A percentile compares a stretch with the other conserved stretches of the same genome.
phyloP scores from a whole-genome alignment of 495 filamentous ascomycete species.

The Aspergillus ostianus region DNA sequence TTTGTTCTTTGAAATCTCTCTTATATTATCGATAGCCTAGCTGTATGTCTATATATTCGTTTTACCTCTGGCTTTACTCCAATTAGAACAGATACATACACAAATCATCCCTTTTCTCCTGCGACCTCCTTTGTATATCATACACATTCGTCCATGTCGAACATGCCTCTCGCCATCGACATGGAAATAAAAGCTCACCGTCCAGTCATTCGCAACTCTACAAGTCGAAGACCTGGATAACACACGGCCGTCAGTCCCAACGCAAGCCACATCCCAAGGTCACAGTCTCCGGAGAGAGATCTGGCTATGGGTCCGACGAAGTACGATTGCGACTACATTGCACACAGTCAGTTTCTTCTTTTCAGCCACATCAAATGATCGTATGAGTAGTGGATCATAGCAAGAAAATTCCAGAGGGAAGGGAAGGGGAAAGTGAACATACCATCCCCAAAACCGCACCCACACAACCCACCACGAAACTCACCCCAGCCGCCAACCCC shows the following conservation, averaged over 20 bases:
- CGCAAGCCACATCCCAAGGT: slow-evolving; percentile 43
- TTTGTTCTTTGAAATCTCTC: background rate
- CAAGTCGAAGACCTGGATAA: slow-evolving; percentile 45
- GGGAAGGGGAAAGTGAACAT: slow-evolving; percentile 55
- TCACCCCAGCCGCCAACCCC: slow-evolving; percentile 54
- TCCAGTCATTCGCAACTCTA: slow-evolving; percentile 42
- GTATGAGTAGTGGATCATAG: background rate
- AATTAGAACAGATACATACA: background rate
- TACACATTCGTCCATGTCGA: background rate
- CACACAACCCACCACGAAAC: slow-evolving; percentile 62
- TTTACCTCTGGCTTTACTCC: background rate
- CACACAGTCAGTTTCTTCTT: background rate
- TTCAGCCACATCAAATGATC: background rate
- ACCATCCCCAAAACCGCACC: slow-evolving; percentile 63
- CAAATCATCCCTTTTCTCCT: background rate
- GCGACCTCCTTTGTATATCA: background rate
- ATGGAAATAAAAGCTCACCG: slow-evolving; percentile 1
- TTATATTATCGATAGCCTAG: background rate
- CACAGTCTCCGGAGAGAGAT: slow-evolving; percentile 22
- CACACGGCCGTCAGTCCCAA: slow-evolving; percentile 41
- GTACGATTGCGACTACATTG: slow-evolving; percentile 9
- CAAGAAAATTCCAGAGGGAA: slow-evolving; percentile 38
- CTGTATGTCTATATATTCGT: background rate
- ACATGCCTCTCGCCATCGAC: background rate
- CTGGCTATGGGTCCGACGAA: slow-evolving; percentile 53